Conservation (phyloP, 768 basidiomycete species). For the Leucosporidium yakuticum region DNA sequence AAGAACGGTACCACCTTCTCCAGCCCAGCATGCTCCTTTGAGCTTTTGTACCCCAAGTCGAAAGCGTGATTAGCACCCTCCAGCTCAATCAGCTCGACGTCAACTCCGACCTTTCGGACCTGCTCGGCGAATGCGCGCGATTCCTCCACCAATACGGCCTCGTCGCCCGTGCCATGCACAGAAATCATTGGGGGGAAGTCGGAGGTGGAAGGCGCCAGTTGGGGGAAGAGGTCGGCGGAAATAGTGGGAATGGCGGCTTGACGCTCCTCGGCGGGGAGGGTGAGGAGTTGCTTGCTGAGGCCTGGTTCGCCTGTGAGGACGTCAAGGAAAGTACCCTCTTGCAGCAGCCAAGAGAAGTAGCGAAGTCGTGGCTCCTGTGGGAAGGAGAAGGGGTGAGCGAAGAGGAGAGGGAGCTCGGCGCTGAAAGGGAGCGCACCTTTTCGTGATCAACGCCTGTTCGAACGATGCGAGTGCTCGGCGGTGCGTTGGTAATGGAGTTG, state of each 20-base stretch:
- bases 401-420: not conserved
- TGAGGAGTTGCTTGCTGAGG: not conserved
- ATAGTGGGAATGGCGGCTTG: not conserved
- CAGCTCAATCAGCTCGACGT: not conserved
- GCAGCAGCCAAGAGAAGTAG: slow-evolving; percentile 49
- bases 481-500: not conserved
- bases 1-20: not conserved
- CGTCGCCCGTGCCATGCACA: not conserved
- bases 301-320: slow-evolving; percentile 52
- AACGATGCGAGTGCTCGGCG: not conserved
- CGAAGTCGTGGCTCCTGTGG: not conserved
- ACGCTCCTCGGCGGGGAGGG: not conserved
- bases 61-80: not conserved
- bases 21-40: not conserved
- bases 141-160: not conserved
- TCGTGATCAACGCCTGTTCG: too few relatives aligned
- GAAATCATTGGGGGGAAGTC: not conserved
- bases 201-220: not conserved
- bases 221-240: not conserved
- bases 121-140: not conserved
- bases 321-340: slow-evolving; percentile 56
- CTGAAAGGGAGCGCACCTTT: not conserved
- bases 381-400: not conserved
- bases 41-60: not conserved
- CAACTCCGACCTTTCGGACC: not conserved